phyloP scores from a whole-genome alignment of 2,329 filamentous ascomycete genomes.

The Neofusicoccum kwambonambiense region DNA sequence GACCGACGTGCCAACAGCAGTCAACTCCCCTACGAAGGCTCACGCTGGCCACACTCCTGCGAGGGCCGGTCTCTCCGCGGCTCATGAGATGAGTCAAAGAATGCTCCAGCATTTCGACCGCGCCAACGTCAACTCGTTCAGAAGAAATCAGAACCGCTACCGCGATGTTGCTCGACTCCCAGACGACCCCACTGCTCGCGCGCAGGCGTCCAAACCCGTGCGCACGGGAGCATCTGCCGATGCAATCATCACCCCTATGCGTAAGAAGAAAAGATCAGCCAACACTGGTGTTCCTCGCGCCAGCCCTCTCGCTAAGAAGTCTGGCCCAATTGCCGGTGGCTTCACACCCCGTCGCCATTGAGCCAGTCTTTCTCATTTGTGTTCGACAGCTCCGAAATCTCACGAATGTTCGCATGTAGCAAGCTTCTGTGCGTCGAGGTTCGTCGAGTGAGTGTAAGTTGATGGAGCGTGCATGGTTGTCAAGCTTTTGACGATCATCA shows the following conservation, averaged over 20 bases:
- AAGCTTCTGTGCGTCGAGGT: background rate
- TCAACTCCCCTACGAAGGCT: conserved; percentile 33
- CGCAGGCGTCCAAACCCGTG: conserved; percentile 36
- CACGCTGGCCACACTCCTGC: conserved; percentile 32
- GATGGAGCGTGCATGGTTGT: background rate
- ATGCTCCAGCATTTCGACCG: conserved; percentile 38
- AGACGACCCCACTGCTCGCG: conserved; percentile 35
- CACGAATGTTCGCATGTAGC: background rate
- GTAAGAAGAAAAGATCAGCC: conserved; percentile 28
- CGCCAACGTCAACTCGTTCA: conserved; percentile 45
- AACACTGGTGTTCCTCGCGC: conserved; percentile 1
- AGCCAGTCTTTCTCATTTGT: background rate
- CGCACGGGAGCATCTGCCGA: conserved; percentile 40
- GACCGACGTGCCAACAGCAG: conserved; percentile 36
- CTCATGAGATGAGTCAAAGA: conserved; percentile 19
- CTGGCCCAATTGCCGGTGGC: conserved; percentile 11
- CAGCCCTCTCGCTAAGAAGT: conserved; percentile 15
- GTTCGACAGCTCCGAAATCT: background rate
- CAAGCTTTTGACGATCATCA: background rate
- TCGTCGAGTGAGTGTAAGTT: background rate
- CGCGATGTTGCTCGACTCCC: conserved; percentile 38
- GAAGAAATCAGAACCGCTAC: conserved; percentile 40
- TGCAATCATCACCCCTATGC: conserved; percentile 38
- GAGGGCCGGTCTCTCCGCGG: conserved; percentile 22
- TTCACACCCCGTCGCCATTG: conserved; percentile 13